These are phyloP conservation scores for Fraxinus cuspidata DNA, from an alignment of 257 asterid genomes.

Conservation along the genomic window DNA sequence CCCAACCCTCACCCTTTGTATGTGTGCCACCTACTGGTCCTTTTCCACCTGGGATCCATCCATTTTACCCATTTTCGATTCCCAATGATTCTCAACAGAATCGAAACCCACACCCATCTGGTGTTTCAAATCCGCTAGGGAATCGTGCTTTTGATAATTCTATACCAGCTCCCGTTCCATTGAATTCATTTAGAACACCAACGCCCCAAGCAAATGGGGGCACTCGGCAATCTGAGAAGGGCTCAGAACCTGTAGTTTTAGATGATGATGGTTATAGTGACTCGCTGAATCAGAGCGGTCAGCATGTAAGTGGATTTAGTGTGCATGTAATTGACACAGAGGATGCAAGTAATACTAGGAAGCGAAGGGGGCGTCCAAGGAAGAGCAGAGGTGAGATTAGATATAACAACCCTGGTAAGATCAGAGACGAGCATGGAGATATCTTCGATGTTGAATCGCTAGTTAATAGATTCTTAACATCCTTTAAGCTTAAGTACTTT, in stretches of 20 bases:
- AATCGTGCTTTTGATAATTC: conserved; percentile 37
- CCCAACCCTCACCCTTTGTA: conserved; percentile 79
- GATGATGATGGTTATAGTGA: conserved; percentile 54
- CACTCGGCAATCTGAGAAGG: conserved; percentile 40
- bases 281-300: conserved; percentile 44
- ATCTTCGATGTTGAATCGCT: conserved; percentile 38
- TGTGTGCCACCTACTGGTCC: conserved; percentile 99
- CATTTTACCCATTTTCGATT: conserved; percentile 72
- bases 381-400: background rate
- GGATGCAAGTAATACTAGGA: conserved; percentile 32
- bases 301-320: conserved; percentile 32
- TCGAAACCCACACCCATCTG: conserved; percentile 9
- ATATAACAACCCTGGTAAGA: conserved; percentile 23
- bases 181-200: conserved; percentile 79
- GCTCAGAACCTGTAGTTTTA: conserved; percentile 27
- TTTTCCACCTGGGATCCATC: conserved; percentile 86
- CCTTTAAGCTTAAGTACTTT: conserved; percentile 32
- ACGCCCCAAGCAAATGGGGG: conserved; percentile 52
- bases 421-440: background rate
- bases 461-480: conserved; percentile 26
- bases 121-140: conserved; percentile 32
- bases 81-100: conserved; percentile 41
- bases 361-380: conserved; percentile 32
- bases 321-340: conserved; percentile 25
- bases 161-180: conserved; percentile 68